Base-by-base conservation (phyloP, 805 yeast species). In the Ogataea wickerhamii region DNA sequence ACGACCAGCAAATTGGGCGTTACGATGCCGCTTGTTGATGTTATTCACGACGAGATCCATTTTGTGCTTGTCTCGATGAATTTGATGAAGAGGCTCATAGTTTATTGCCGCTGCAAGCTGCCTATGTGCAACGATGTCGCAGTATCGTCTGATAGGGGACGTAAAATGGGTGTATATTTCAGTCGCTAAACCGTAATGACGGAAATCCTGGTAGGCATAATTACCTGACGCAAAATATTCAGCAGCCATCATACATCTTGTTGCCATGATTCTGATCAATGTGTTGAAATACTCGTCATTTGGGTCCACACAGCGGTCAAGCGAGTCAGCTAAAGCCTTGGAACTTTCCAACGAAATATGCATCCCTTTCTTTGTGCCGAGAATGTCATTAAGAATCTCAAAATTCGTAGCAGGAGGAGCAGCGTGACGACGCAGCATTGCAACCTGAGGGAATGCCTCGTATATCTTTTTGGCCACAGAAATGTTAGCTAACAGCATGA, bases 231-330 rank as follows among this genome's bases (percentile, higher is more conserved):
- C 80, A 67, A 93, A 93, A 58, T 93, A 93, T 59, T 91, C 97
- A 2, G 99, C 99, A 2, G 98, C 96, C 84, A 88, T 87, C 98
- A 93, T 93, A 65, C 98, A 91, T 54, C 99, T 76, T 0, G 99
- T 93, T 6, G 97, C 93, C 95, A 93, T 83, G 48, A 93, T 93
- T 62, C 99, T 80, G 5, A 91, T 71, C 52, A 93, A 71, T 0
- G 97, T 93, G 63, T 93, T 93, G 74, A 93, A 87, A 57, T 87
- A 93, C 5, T 89, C 82, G 61, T 93, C 98, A 0, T 75, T 56
- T 18, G 80, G 76, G 61, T 91, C 98, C 23, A 67, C 77, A 63
- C 96, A 87, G 41, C 86, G 73, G 58, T 93, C 98, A 36, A 93
- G 70, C 14, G 97, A 88, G 54, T 89, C 96, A 2, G 98, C 98